A percentile compares a stretch with the other conserved stretches of the same genome.
phyloP scores from a whole-genome alignment of 208 protist species.

The Wallacemonas collosoma region DNA sequence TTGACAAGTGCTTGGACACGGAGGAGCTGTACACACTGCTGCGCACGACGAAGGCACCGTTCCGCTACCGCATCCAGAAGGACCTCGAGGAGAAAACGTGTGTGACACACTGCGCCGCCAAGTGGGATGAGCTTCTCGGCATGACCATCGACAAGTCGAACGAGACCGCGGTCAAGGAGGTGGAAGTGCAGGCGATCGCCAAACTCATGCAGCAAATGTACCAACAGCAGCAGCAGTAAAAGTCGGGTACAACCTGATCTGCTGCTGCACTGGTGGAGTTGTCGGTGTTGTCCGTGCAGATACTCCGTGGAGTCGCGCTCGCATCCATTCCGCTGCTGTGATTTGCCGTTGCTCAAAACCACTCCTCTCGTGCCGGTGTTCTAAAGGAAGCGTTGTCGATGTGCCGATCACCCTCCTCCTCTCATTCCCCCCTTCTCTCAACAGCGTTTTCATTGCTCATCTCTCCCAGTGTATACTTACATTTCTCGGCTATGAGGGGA shows the following conservation, averaged over 20 bases:
- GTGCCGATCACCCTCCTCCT: too few species aligned
- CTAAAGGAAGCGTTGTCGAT: too few species aligned
- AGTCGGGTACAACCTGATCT: background rate
- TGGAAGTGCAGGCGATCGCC: slow-evolving; percentile 62
- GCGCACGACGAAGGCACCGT: slow-evolving; percentile 79
- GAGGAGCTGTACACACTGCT: slow-evolving; percentile 88
- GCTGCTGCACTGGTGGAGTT: background rate
- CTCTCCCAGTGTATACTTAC: too few species aligned
- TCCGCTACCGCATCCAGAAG: slow-evolving; percentile 72
- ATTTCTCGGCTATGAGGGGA: too few species aligned
- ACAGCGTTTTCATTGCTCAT: too few species aligned
- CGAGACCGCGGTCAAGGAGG: slow-evolving; percentile 44
- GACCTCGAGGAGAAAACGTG: slow-evolving; percentile 89
- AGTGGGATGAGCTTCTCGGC: slow-evolving; percentile 74
- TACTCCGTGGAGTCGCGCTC: too few species aligned
- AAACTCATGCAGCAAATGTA: slow-evolving; percentile 69
- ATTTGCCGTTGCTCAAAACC: background rate
- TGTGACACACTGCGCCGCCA: slow-evolving; percentile 67
- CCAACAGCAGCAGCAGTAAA: slow-evolving; percentile 24
- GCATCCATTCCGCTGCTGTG: slow-evolving; percentile 1
- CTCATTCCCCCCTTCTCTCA: too few species aligned
- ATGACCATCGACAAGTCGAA: slow-evolving; percentile 49
- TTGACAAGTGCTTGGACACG: slow-evolving; percentile 83
- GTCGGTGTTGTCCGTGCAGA: too few species aligned
- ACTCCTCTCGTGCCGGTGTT: background rate